Evolutionary conservation across 306 rosid genomes (phyloP), one percentile per base, ranked within the genome.

Genomic region (Inga leiocalycina): DNA sequence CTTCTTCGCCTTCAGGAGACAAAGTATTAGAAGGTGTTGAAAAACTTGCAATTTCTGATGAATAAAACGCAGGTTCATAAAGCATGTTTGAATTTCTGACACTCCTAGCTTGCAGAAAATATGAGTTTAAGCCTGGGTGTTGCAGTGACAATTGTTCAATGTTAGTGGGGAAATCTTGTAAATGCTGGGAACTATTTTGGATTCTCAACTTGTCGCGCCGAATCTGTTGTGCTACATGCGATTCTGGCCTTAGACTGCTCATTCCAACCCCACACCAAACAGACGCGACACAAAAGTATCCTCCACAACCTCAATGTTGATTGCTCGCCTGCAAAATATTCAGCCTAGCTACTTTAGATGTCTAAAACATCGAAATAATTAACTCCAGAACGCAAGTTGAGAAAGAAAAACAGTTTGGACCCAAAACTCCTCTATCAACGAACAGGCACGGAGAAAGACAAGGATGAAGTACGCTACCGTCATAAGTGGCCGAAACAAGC

Each of bases 211-310:
- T 95, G 17, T 91, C 94, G 3, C 98, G 97, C 87, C 98, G 91
- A 83, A 92, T 90, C 89, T 93, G 94, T 72, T 93, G 98, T 54
- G 98, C 95, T 43, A 95, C 93, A 83, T 93, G 97, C 30, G 89
- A 87, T 72, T 93, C 97, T 13, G 89, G 93, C 83, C 93, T 89
- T 78, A 84, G 84, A 32, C 87, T 80, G 70, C 86, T 88, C 90
- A 84, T 89, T 89, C 93, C 93, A 90, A 87, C 89, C 80, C 59
- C 51, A 44, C 71, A 65, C 71, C 15, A 64, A 34, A 27, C 20
- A 32, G 43, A 65, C 6, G 22, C 10, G 44, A 65, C 20, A 32
- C 3, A 32, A 34, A 65, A 54, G 1, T 19, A 34, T 32, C 19
- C 39, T 30, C 27, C 2, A 37, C 14, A 69, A 39, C 74, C 52